These are phyloP conservation scores for Sisymbrium altissimum DNA, from an alignment of 345 rosid species.

Conservation along the genomic window DNA sequence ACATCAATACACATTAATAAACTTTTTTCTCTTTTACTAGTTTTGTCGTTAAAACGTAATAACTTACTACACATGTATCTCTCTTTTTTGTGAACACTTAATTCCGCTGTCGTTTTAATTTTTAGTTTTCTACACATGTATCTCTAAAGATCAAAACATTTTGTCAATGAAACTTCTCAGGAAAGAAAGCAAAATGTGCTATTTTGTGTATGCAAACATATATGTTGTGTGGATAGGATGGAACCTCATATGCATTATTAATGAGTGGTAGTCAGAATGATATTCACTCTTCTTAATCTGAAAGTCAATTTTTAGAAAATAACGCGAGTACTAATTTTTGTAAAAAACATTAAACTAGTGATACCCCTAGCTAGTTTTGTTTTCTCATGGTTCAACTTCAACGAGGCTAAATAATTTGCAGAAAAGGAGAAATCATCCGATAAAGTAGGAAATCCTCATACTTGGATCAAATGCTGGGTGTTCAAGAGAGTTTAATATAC, in stretches of 20 bases:
- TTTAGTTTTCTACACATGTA: too few relatives aligned
- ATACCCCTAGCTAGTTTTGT: conserved; percentile 79
- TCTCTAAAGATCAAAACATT: not conserved
- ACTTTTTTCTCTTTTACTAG: not conserved
- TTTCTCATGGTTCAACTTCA: conserved; percentile 91
- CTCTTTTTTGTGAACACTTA: too few relatives aligned
- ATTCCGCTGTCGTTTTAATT: too few relatives aligned
- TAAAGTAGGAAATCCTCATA: not conserved
- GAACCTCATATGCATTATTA: too few relatives aligned
- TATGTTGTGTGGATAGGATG: too few relatives aligned
- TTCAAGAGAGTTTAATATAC: conserved; percentile 36
- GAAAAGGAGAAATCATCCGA: not conserved
- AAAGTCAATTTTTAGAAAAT: not conserved
- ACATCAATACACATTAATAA: too few relatives aligned
- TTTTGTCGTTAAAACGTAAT: not conserved
- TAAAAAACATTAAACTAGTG: not conserved
- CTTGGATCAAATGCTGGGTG: not conserved
- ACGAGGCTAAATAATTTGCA: conserved; percentile 62
- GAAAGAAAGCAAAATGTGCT: too few relatives aligned
- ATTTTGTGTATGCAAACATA: too few relatives aligned
- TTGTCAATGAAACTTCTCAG: not conserved
- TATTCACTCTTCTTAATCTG: not conserved
- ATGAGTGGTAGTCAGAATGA: too few relatives aligned
- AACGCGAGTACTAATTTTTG: too few relatives aligned
- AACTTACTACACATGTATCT: not conserved